phyloP scores from a whole-genome alignment of 495 filamentous ascomycete genomes.

The Talaromyces nanjingensis region DNA sequence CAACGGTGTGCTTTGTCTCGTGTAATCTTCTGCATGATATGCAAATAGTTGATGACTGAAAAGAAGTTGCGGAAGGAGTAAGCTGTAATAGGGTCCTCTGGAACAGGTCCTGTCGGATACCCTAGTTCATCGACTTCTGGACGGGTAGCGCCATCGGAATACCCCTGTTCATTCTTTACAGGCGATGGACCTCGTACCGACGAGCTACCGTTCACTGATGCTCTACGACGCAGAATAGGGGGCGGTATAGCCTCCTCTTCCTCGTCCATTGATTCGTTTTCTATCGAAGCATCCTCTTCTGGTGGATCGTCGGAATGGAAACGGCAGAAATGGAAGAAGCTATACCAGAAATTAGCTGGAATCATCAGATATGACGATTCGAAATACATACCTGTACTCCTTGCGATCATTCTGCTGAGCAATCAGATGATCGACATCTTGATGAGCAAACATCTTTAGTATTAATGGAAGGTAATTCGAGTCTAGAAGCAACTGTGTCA shows the following conservation, averaged over 20 bases:
- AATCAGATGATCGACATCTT: conserved; percentile 84
- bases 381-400: conserved; percentile 60
- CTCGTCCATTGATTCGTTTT: conserved; percentile 28
- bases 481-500: conserved; percentile 87
- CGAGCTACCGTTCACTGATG: conserved; percentile 15
- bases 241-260: conserved; percentile 78
- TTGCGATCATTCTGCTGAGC: conserved; percentile 77
- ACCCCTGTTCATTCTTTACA: conserved; percentile 28
- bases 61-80: conserved; percentile 95
- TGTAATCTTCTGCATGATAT: conserved; percentile 94
- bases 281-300: conserved; percentile 18
- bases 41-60: conserved; percentile 84
- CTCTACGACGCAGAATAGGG: conserved; percentile 56
- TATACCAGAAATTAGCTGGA: conserved; percentile 19
- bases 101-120: conserved; percentile 55
- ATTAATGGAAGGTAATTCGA: conserved; percentile 89
- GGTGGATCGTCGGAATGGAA: conserved; percentile 41
- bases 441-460: conserved; percentile 84
- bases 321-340: conserved; percentile 87
- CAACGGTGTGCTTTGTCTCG: conserved; percentile 92
- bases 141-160: conserved; percentile 35
- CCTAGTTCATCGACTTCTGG: conserved; percentile 88
- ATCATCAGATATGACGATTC: too few species aligned
- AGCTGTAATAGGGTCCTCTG: conserved; percentile 75
- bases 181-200: conserved; percentile 19